Conservation (phyloP, 148 eudicot species). For the Gaultheria prostrata region DNA sequence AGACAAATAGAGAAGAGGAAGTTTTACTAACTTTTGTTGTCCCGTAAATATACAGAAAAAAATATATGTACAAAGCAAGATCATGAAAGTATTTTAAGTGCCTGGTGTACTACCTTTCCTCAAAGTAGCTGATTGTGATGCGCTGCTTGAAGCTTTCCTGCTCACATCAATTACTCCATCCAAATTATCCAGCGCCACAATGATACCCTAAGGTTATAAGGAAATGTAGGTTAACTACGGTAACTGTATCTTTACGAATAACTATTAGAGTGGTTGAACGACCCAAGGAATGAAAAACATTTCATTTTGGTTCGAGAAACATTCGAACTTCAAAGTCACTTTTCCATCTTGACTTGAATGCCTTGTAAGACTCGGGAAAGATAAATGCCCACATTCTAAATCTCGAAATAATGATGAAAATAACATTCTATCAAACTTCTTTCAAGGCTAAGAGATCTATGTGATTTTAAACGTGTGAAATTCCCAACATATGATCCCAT, state of each 20-base stretch:
- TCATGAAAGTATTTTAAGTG: background rate
- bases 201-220: constrained; percentile 56
- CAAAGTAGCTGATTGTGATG: constrained; percentile 55
- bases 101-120: constrained; percentile 48
- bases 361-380: background rate
- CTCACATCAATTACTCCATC: constrained; percentile 71
- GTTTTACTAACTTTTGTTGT: background rate
- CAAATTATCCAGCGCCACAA: constrained; percentile 85
- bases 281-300: background rate
- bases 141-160: constrained; percentile 79
- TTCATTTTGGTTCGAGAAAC: constrained; percentile 1
- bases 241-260: background rate
- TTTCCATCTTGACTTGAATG: background rate
- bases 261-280: background rate
- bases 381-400: background rate
- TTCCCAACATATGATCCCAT: background rate
- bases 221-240: background rate
- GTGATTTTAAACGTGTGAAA: background rate
- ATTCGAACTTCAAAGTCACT: constrained; percentile 13
- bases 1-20: background rate
- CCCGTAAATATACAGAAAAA: background rate
- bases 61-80: background rate
- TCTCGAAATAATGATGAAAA: background rate
- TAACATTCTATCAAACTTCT: background rate
- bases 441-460: background rate